Evolutionary conservation across 139 green algal genomes (phyloP).

Genomic region (Dunaliella primolecta): DNA sequence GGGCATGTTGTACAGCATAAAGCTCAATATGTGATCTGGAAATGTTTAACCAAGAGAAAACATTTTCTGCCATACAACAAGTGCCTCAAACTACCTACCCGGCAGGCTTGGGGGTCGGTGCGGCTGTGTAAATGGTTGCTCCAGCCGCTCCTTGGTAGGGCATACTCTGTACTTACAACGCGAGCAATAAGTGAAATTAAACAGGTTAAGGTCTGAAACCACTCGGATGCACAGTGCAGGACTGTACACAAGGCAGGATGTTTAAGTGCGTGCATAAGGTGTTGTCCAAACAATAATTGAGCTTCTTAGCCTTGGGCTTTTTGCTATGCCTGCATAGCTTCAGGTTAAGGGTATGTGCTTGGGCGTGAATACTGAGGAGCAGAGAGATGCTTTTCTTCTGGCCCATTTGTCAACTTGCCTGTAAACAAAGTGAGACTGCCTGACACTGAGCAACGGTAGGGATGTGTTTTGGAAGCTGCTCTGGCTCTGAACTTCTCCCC

Average conservation of each 20-base stretch:
- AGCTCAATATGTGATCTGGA: background rate
- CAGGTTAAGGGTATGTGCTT: too few relatives aligned
- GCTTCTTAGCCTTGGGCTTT: background rate
- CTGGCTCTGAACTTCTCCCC: background rate
- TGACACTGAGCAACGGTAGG: background rate
- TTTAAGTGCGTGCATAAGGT: too few relatives aligned
- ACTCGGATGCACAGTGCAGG: background rate
- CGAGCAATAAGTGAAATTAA: background rate
- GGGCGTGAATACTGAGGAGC: too few relatives aligned
- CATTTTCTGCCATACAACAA: background rate
- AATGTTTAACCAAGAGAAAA: background rate
- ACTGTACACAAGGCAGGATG: too few relatives aligned
- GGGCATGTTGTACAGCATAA: too few relatives aligned
- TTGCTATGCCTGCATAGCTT: too few relatives aligned
- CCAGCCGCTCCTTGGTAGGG: background rate
- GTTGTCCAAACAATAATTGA: background rate
- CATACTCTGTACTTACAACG: background rate
- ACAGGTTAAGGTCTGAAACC: background rate
- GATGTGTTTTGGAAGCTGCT: background rate
- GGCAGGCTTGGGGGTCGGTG: background rate
- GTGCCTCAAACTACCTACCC: background rate
- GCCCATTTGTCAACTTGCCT: background rate
- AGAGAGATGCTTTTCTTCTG: background rate
- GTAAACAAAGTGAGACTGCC: background rate
- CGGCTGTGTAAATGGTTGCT: background rate